Evolutionary conservation across 202 grass and related monocot genomes (phyloP), one percentile per base, ranked within the genome.

Genomic region (Setaria viridis): DNA sequence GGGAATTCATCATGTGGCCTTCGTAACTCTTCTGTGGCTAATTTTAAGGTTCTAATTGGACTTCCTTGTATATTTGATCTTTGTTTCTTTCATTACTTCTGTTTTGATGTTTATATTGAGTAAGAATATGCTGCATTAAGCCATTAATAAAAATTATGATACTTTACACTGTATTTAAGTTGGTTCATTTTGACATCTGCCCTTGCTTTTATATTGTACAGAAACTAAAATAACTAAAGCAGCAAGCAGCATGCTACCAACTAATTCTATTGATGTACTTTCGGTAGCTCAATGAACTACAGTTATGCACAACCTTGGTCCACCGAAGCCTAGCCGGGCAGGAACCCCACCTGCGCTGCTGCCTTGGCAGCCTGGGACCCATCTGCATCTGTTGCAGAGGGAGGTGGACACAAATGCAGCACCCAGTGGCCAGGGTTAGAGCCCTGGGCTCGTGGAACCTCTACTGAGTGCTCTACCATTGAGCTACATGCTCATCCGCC

Each of bases 1-100:
- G 93, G 93, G 81, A 92, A 85, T 77, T 88, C 88, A 66, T 92
- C 95, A 69, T 94, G 84, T 77, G 93, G 95, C 29, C 93, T 98
- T 86, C 93, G 93, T 71, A 98, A 94, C 75, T 95, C 95, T 43
- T 85, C 86, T 82, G 88, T 86, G 59, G 93, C 86, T 77, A 95
- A 90, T 76, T 89, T 95, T 81, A 83, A 98, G 86, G 95, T 95
- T 83, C 74, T 50, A 25, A 53, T 54, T 87, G 41, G 29, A 32
- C 50, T 76, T 47, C 30, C 60, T 49, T 79, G 29, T 76, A 63
- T 47, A 84, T 71, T 83, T 76, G 67, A 1, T 74, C 39, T 67
- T 62, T 68, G 7, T 68, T 78, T 51, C 32, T 8, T 74, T 64
- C 8, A 30, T 20, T 72, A 56, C 15, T 66, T 82, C 25, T 37